Base-by-base conservation (phyloP, 139 green algal genomes). In the Chlamydomonas sphaeroides region DNA sequence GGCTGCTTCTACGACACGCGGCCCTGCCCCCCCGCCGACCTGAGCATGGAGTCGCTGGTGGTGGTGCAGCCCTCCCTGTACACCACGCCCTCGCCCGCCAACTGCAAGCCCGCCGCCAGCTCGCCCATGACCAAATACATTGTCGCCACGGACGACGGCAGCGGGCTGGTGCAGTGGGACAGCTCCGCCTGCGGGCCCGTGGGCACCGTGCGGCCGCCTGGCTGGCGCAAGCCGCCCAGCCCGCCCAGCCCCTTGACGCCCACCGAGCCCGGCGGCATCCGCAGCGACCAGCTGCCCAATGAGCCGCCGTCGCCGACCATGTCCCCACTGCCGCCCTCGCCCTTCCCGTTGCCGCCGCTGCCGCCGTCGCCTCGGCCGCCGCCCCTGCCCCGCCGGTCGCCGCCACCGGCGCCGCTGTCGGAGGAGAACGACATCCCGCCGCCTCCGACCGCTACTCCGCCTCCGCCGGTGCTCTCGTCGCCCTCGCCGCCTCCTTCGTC, bases 11-110 rank as follows among this genome's bases (percentile, higher is more conserved):
- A 57, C 20, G 14, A 17, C 38, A 4, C 35, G 25, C 15, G 35
- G 56, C 20, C 68, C 32, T 82, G 75, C 62, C 61, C 75, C 7
- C 61, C 75, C 33, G 61, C 38, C 42, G 53, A 82, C 45, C 26
- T 82, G 21, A 61, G 39, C 17, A 1, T 0, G 10, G 20, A 49
- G 4, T 30, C 15, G 8, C 32, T 23, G 32, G 5, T 82, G 11
- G 45, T 82, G 23, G 10, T 72, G 8, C 75, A 82, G 63, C 75
- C 75, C 30, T 33, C 45, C 41, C 56, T 80, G 30, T 69, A 71
- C 73, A 41, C 59, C 59, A 8, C 68, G 53, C n/a, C 73, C 45
- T 65, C 45, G 45, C 20, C 32, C 42, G 42, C 45, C 45, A 45
- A 7, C 45, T 77, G 68, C 68, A 32, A 32, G 20, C 68, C 68